Conservation (phyloP, 768 basidiomycete species). For the Amanita rimosa region DNA sequence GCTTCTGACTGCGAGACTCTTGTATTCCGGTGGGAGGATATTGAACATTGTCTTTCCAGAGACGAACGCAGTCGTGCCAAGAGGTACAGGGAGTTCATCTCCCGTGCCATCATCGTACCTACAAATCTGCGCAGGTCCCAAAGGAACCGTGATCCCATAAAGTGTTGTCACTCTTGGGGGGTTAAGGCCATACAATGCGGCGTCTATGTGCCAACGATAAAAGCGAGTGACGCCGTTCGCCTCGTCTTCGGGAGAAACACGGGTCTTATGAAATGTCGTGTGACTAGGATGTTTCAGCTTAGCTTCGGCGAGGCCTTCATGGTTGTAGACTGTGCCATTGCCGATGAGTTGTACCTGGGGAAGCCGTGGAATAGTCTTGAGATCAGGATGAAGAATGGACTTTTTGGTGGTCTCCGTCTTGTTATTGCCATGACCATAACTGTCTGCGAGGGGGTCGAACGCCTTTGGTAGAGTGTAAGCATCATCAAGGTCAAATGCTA, state of each 20-base stretch:
- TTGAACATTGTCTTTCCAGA: slow-evolving; percentile 81
- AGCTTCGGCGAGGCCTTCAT: slow-evolving; percentile 71
- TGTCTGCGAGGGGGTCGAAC: slow-evolving; percentile 53
- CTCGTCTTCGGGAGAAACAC: slow-evolving; percentile 63
- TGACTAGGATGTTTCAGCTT: slow-evolving; percentile 82
- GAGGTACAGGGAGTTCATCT: slow-evolving; percentile 70
- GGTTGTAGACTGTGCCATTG: slow-evolving; percentile 69
- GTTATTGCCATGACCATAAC: slow-evolving; percentile 84
- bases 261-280: slow-evolving; percentile 78
- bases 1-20: slow-evolving; percentile 71
- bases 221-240: slow-evolving; percentile 72
- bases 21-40: slow-evolving; percentile 54
- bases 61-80: slow-evolving; percentile 81
- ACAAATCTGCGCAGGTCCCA: slow-evolving; percentile 49
- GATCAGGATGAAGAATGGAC: slow-evolving; percentile 80
- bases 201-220: slow-evolving; percentile 92
- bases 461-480: slow-evolving; percentile 31
- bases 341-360: slow-evolving; percentile 92
- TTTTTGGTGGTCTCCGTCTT: slow-evolving; percentile 64
- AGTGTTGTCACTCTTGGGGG: slow-evolving; percentile 82
- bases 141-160: slow-evolving; percentile 66
- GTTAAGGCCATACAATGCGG: slow-evolving; percentile 65
- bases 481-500: background rate
- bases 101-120: slow-evolving; percentile 84
- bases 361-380: slow-evolving; percentile 82